Conservation (phyloP, 768 basidiomycete genomes). For the Lentinula boryana region DNA sequence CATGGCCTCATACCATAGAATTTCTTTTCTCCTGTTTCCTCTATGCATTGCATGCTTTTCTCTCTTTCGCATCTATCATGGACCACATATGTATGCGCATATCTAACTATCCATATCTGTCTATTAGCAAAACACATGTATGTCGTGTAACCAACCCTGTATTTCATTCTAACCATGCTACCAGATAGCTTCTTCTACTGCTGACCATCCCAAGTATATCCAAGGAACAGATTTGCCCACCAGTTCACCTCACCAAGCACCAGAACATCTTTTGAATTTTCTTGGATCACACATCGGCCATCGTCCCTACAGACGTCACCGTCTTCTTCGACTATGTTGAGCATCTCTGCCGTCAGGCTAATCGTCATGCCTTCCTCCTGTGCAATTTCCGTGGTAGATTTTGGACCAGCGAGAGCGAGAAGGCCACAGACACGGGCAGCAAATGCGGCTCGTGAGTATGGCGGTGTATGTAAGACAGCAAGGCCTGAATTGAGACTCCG, state of each 20-base stretch:
- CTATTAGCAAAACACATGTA: background rate
- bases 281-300: slow-evolving; percentile 27
- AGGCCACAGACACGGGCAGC: slow-evolving; percentile 54
- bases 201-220: slow-evolving; percentile 6
- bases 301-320: slow-evolving; percentile 79
- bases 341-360: slow-evolving; percentile 72
- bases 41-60: slow-evolving; percentile 1
- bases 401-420: slow-evolving; percentile 43
- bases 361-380: slow-evolving; percentile 65
- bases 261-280: slow-evolving; percentile 22
- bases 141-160: background rate
- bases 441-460: slow-evolving; percentile 66
- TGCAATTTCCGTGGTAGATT: slow-evolving; percentile 64
- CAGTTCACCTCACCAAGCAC: slow-evolving; percentile 63
- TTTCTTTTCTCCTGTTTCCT: background rate
- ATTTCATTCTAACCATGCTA: background rate
- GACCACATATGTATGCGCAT: slow-evolving; percentile 3
- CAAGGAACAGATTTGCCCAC: slow-evolving; percentile 59
- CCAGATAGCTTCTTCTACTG: background rate
- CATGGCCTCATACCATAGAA: slow-evolving; percentile 36
- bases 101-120: background rate
- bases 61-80: slow-evolving; percentile 7
- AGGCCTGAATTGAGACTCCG: slow-evolving; percentile 65
- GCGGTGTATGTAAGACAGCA: slow-evolving; percentile 78
- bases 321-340: slow-evolving; percentile 64